phyloP scores from a whole-genome alignment of 129 eudicot genomes.

The Sambucus nigra region DNA sequence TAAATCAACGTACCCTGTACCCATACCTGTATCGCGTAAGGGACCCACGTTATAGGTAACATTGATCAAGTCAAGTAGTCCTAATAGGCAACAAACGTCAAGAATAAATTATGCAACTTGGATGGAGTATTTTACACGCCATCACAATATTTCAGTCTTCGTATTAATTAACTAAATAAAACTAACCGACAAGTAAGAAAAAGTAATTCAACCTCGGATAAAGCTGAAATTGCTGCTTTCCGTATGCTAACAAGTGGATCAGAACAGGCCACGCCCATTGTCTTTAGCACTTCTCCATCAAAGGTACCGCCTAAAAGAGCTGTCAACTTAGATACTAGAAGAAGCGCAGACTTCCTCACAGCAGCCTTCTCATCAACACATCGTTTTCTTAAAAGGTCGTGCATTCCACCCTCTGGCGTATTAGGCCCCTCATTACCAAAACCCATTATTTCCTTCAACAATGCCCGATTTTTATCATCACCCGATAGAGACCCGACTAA shows the following conservation, averaged over 20 bases:
- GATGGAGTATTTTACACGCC: background rate
- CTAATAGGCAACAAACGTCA: no score
- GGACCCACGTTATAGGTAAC: no score
- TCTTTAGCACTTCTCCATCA: constrained; percentile 68
- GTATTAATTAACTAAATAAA: background rate
- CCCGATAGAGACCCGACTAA: constrained; percentile 41
- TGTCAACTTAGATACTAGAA: constrained; percentile 56
- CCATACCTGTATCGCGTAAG: no score
- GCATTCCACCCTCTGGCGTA: constrained; percentile 27
- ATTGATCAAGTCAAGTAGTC: no score
- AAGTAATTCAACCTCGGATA: constrained; percentile 61
- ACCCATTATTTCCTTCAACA: constrained; percentile 53
- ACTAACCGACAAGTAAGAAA: background rate
- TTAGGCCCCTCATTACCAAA: constrained; percentile 22
- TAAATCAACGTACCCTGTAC: no score
- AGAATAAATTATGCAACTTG: no score
- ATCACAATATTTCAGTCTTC: background rate
- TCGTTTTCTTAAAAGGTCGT: constrained; percentile 47
- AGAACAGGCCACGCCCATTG: constrained; percentile 85
- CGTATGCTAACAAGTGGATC: constrained; percentile 96
- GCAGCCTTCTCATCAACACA: constrained; percentile 94
- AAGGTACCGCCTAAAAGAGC: constrained; percentile 47
- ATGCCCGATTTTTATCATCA: constrained; percentile 23
- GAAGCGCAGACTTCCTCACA: constrained; percentile 88
- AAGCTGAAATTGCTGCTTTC: constrained; percentile 84